phyloP scores from a whole-genome alignment of 495 filamentous ascomycete species.

The Penicillium cinerascens region DNA sequence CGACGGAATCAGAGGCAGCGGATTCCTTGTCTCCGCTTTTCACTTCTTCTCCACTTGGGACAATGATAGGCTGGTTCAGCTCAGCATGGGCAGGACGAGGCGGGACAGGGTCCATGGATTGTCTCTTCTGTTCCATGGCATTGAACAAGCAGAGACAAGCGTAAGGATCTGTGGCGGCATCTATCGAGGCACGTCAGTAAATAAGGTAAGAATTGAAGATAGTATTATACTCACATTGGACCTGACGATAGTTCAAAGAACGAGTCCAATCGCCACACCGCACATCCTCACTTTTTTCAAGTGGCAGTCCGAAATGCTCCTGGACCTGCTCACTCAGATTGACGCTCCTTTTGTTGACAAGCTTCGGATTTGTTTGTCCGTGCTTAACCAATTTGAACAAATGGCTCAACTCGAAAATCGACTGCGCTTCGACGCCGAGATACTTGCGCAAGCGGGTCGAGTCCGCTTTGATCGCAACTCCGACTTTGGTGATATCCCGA shows the following conservation, averaged over 20 bases:
- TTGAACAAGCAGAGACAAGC: conserved; percentile 72
- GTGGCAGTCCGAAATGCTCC: conserved; percentile 68
- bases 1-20: not conserved
- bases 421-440: conserved; percentile 58
- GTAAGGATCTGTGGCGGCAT: conserved; percentile 82
- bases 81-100: conserved; percentile 67
- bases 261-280: conserved; percentile 70
- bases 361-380: conserved; percentile 43
- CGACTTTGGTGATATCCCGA: conserved; percentile 66
- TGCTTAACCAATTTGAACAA: conserved; percentile 71
- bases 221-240: conserved; percentile 57
- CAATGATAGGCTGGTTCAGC: conserved; percentile 54
- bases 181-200: conserved; percentile 31
- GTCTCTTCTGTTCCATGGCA: conserved; percentile 62
- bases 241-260: conserved; percentile 59
- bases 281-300: conserved; percentile 67
- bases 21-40: conserved; percentile 6
- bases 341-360: conserved; percentile 65
- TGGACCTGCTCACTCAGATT: conserved; percentile 64
- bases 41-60: conserved; percentile 8
- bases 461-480: conserved; percentile 73
- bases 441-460: conserved; percentile 64
- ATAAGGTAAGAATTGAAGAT: not conserved
- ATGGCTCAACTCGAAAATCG: conserved; percentile 77
- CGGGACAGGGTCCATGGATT: conserved; percentile 61